Evolutionary conservation across 768 basidiomycete genomes (phyloP), one percentile per base, ranked within the genome.

Genomic region (Tylopilus sp.): DNA sequence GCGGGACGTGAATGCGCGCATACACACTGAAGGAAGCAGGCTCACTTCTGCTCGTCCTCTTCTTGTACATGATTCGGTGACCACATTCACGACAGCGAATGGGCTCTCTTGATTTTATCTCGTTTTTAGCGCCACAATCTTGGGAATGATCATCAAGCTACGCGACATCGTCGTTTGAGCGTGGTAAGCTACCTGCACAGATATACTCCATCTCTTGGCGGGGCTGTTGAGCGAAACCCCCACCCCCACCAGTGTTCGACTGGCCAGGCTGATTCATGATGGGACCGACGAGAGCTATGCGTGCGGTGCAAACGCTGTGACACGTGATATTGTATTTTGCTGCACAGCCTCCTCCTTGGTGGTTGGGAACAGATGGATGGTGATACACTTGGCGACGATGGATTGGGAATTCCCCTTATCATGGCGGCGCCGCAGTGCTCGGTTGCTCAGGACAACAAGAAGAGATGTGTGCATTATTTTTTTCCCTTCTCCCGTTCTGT

Each of bases 61-160:
- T 97, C 74, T 98, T 98, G 73, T 97, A 98, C 91, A 98, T 94
- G 68, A 98, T 95, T 47, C 95, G 84, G 70, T 98, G 95, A 3
- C 95, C 95, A 64, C 95, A 98, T 66, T 98, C 93, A 59, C 89
- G 80, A 72, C 95, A 98, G 50, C 95, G 86, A 57, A 98, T 95
- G 39, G 92, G 91, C 68, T 98, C 95, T 52, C 91, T 77, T 8
- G 90, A 77, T 70, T 84, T 87, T 67, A 98, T 93, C 64, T 90
- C 86, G 69, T 95, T 97, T 73, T 88, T 88, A 1, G 86, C 88
- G 53, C 91, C 90, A 67, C 95, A 98, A 66, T 97, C 95, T 92
- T 63, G 33, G 43, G 12, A n/a, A 40, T 35, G 35, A 26, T 20
- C 46, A 47, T 61, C 60, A 60, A 49, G 50, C 26, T 58, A 45